phyloP scores from a whole-genome alignment of 139 green algal species.

The Spirogloea muscicola region DNA sequence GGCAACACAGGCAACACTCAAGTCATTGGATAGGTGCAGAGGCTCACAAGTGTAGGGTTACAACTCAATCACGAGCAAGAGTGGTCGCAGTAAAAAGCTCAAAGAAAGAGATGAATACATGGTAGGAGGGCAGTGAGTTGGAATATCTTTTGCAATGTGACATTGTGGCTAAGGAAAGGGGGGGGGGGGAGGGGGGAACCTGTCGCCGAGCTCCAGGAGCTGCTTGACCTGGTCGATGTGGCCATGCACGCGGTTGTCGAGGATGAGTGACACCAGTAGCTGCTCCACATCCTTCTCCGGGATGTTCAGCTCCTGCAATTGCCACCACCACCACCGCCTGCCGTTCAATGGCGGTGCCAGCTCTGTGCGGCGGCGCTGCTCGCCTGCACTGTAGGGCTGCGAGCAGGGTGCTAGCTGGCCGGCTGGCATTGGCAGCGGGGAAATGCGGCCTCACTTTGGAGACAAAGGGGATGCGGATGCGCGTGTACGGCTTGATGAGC shows the following conservation, averaged over 20 bases:
- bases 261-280: constrained; percentile 89
- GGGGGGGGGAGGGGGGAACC: constrained; percentile 5
- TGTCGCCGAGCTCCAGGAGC: constrained; percentile 45
- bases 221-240: constrained; percentile 91
- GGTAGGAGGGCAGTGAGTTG: background rate
- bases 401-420: background rate
- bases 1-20: constrained; percentile 22
- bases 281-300: constrained; percentile 83
- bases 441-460: constrained; percentile 45
- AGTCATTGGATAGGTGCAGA: background rate
- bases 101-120: background rate
- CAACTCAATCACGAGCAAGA: background rate
- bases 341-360: too few species aligned
- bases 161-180: background rate
- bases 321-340: too few species aligned
- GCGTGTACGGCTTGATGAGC: constrained; percentile 86
- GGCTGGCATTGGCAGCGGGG: too few species aligned
- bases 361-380: too few species aligned
- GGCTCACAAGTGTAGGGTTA: background rate
- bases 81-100: background rate
- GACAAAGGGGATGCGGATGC: constrained; percentile 86
- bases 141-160: too few species aligned
- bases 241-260: constrained; percentile 80
- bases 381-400: background rate
- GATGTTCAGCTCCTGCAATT: constrained; percentile 87